Base-by-base conservation (phyloP, 345 rosid genomes). In the Linum usitatissimum region DNA sequence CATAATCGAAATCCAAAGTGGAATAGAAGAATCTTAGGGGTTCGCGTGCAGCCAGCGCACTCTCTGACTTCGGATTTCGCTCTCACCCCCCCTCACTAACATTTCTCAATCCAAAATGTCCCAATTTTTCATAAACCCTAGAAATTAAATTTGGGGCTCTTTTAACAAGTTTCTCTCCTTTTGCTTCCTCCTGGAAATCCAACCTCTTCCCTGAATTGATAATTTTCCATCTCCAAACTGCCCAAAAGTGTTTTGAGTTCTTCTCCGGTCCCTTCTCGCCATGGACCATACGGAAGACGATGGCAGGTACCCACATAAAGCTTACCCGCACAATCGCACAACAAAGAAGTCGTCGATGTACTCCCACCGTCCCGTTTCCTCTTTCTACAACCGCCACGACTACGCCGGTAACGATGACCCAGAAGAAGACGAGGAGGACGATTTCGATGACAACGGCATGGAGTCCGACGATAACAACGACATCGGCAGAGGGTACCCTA, bases 211-310 rank as follows among this genome's bases (percentile, higher is more conserved):
- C 23, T 48, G 1, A 5, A 30, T 58, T 59, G 20, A 12, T 1
- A 9, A 12, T 51, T 3, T 48, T 13, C 53, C 18, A 45, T 15
- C 20, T 36, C 6, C 39, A 6, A 40, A 39, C 56, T 15, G 17
- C 28, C 18, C 42, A 9, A 30, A 10, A 58, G 1, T 4, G 51
- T 10, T 10, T 45, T 45, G 51, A 45, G 4, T 45, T 45, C 17
- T 45, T 45, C 17, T 45, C 10, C 17, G 14, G 0, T 6, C 4
- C 4, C 14, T 34, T 34, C 38, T 34, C 38, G 51, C 51, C 13
- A 75, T 72, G 76, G 78, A 74, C 51, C 63, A 67, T 15, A 57
- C 42, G 10, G 66, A 70, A 64, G 79, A 71, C 30, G 76, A 69
- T 61, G 57, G 67, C 6, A 63, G 76, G 59, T 68, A 71, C 60